Conservation (phyloP, 169 alveolate genomes). For the Plasmodium inui region DNA sequence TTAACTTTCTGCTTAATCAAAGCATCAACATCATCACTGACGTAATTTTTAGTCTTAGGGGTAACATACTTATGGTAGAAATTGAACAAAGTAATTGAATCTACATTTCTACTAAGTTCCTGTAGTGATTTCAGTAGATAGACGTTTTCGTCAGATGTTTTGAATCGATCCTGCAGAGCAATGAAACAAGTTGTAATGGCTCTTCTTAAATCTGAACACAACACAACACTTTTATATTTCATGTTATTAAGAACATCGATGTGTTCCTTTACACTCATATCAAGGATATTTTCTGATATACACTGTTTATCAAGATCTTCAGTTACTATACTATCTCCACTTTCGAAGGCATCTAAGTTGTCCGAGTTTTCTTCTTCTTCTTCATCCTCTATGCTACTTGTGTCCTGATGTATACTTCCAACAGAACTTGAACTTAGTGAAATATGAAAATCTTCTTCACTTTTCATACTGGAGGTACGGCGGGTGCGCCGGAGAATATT, state of each 20-base stretch:
- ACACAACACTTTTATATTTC: conserved; percentile 26
- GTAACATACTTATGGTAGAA: conserved; percentile 37
- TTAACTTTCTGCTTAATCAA: conserved; percentile 27
- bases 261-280: conserved; percentile 34
- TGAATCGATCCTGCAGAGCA: conserved; percentile 35
- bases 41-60: conserved; percentile 9
- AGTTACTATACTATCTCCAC: not conserved
- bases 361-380: not conserved
- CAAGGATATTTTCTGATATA: not conserved
- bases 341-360: not conserved
- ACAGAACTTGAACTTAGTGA: not conserved
- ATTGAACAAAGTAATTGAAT: conserved; percentile 19
- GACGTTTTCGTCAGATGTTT: conserved; percentile 3
- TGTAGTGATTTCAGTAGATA: conserved; percentile 55
- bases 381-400: not conserved
- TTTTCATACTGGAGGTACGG: not conserved
- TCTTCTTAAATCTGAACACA: conserved; percentile 74
- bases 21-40: conserved; percentile 31
- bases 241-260: conserved; percentile 37
- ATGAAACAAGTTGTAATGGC: conserved; percentile 62
- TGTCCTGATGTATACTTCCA: not conserved
- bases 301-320: not conserved
- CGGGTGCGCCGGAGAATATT: not conserved
- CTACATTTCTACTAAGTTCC: conserved; percentile 70
- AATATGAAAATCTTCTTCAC: not conserved